Base-by-base conservation (phyloP, 345 rosid genomes). In the Salix caprea region DNA sequence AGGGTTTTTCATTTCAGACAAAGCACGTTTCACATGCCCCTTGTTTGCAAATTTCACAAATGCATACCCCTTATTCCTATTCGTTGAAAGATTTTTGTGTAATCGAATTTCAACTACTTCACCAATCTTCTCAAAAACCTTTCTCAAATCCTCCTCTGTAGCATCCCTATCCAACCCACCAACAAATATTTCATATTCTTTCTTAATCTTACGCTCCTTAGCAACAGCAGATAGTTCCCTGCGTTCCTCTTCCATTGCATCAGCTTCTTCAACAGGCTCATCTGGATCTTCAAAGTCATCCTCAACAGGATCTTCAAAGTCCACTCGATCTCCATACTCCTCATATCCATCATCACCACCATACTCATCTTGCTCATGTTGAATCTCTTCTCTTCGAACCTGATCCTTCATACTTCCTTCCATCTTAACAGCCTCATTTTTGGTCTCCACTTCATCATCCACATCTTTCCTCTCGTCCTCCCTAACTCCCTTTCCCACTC, bases 1-100 rank as follows among this genome's bases (percentile, higher is more conserved):
- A 36, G 91, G 93, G 77, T 86, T 88, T 85, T 85, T 88, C 91
- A 89, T 89, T 81, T 89, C 90, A 48, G 77, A 78, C 85, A 90
- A 85, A 48, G 93, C 89, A 23, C 62, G 83, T 79, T 84, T 84
- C 18, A 85, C 93, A 67, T 90, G 86, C 68, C 84, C 91, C 79
- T 82, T 88, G 66, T 72, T 84, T 44, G 88, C 84, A 83, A 84
- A 90, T 85, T 83, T 88, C 79, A 90, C 90, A 79, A 90, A 87
- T 64, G 93, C 93, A 83, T 85, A 90, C 23, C 93, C 90, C 74
- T 84, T 88, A n/a, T 83, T 90, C 81, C 78, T 88, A 65, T 80
- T 86, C 7, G 82, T 85, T 36, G 86, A 66, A 52, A 81, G 81
- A 81, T 85, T 76, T 76, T 50, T 85, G 83, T 85, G 88, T 79